phyloP scores from a whole-genome alignment of 78 protist species.

The Dictyostelium discoideum region DNA sequence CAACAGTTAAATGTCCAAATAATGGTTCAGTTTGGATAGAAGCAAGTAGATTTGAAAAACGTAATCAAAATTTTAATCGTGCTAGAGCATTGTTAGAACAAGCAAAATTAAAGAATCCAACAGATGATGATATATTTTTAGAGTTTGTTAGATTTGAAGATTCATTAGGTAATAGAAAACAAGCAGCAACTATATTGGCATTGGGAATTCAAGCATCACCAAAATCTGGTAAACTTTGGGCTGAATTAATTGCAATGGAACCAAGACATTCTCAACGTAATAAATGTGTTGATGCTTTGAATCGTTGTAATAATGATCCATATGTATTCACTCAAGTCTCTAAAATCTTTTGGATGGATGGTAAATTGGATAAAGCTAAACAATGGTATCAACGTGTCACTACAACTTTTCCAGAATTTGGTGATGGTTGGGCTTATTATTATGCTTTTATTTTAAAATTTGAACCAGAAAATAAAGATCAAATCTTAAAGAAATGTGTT shows the following conservation, averaged over 20 bases:
- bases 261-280: constrained; percentile 65
- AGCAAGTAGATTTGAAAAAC: constrained; percentile 80
- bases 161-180: constrained; percentile 61
- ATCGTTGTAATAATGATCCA: constrained; percentile 82
- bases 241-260: constrained; percentile 90
- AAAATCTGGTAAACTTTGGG: constrained; percentile 93
- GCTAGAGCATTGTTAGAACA: constrained; percentile 89
- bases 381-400: constrained; percentile 94
- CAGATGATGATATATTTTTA: constrained; percentile 84
- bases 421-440: constrained; percentile 96
- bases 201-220: constrained; percentile 88
- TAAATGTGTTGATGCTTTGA: constrained; percentile 87
- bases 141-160: constrained; percentile 81
- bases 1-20: constrained; percentile 53
- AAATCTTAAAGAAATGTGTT: constrained; percentile 80
- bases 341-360: constrained; percentile 90
- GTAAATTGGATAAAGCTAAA: constrained; percentile 89
- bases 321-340: constrained; percentile 73
- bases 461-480: not conserved
- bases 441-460: constrained; percentile 87
- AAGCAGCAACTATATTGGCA: constrained; percentile 67
- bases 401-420: constrained; percentile 86
- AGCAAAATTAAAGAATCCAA: constrained; percentile 79
- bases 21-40: constrained; percentile 90
- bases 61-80: not conserved